Evolutionary conservation across 805 yeast genomes (phyloP).

Genomic region (Cyberlindnera petersonii): DNA sequence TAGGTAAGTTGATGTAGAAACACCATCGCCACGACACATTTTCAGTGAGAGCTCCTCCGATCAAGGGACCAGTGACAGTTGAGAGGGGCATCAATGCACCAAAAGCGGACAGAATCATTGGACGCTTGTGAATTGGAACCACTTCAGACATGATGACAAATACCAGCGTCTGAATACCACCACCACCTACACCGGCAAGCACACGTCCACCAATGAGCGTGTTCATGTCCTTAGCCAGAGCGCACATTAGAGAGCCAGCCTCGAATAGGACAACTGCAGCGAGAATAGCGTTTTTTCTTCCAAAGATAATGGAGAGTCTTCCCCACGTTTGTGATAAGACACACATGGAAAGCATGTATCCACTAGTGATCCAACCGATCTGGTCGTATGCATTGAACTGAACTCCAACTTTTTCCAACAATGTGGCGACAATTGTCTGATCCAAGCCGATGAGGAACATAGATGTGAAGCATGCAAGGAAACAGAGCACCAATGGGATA

Average conservation of each 20-base stretch:
- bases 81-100: conserved; percentile 41
- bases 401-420: conserved; percentile 45
- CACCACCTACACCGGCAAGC: conserved; percentile 70
- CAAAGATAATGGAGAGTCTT: conserved; percentile 49
- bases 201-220: conserved; percentile 69
- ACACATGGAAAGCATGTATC: conserved; percentile 51
- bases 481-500: conserved; percentile 9
- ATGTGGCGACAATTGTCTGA: conserved; percentile 52
- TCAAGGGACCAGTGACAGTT: conserved; percentile 55
- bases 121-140: conserved; percentile 32
- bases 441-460: conserved; percentile 35
- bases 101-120: conserved; percentile 19
- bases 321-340: conserved; percentile 54
- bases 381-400: conserved; percentile 47
- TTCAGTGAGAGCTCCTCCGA: conserved; percentile 63
- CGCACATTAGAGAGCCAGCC: conserved; percentile 58
- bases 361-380: conserved; percentile 57
- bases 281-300: conserved; percentile 48
- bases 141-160: conserved; percentile 53
- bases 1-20: conserved; percentile 56
- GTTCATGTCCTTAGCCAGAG: conserved; percentile 49
- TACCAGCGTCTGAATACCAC: conserved; percentile 56
- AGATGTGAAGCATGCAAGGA: conserved; percentile 22
- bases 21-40: conserved; percentile 70
- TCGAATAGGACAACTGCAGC: conserved; percentile 49